Conservation (phyloP, 805 yeast genomes). For the Jamesozyma hellenica region DNA sequence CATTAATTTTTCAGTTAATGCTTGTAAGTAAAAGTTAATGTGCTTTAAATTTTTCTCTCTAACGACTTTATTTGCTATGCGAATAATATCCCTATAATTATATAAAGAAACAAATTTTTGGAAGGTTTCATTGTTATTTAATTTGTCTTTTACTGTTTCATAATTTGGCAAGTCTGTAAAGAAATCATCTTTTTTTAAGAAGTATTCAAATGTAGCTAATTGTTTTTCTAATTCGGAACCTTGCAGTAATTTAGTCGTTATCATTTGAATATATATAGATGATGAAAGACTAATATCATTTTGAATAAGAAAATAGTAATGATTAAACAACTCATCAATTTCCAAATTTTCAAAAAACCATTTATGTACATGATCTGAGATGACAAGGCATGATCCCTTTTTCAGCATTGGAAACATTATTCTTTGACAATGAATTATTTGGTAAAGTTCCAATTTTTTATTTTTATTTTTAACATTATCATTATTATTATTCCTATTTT, state of each 20-base stretch:
- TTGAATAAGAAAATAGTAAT: conserved; percentile 19
- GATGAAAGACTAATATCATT: conserved; percentile 16
- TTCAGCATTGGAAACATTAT: conserved; percentile 10
- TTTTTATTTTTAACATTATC: conserved; percentile 5
- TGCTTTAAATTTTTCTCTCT: conserved; percentile 12
- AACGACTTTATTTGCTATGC: conserved; percentile 10
- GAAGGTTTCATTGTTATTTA: not conserved
- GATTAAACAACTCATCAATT: conserved; percentile 13
- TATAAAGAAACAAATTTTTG: conserved; percentile 16
- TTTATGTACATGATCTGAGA: conserved; percentile 18
- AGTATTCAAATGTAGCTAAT: conserved; percentile 21
- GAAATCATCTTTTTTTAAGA: conserved; percentile 10
- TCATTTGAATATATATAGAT: conserved; percentile 6
- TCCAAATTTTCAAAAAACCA: conserved; percentile 21
- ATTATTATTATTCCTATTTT: not conserved
- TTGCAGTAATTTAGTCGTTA: conserved; percentile 14
- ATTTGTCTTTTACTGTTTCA: not conserved
- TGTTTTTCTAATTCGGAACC: conserved; percentile 23
- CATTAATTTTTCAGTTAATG: conserved; percentile 15
- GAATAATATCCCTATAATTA: conserved; percentile 14
- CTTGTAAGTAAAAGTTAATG: conserved; percentile 14
- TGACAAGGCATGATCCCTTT: conserved; percentile 6
- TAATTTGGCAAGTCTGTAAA: conserved; percentile 1
- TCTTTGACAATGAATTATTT: conserved; percentile 14
- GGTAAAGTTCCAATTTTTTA: conserved; percentile 7